phyloP scores from a whole-genome alignment of 2,329 filamentous ascomycete genomes.

The Diplocarpon rosae region DNA sequence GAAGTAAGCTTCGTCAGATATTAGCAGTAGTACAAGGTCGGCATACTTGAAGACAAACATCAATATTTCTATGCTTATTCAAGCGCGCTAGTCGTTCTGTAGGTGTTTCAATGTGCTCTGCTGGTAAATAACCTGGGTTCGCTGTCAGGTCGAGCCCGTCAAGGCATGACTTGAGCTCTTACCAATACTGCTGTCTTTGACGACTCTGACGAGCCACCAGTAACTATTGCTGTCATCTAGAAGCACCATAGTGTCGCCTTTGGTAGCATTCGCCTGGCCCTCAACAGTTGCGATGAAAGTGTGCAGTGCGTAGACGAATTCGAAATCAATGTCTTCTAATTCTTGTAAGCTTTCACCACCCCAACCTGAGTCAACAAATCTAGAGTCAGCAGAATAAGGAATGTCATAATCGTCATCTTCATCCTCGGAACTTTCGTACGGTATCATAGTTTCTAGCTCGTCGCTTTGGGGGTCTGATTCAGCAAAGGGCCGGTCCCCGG shows the following conservation, averaged over 20 bases:
- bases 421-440: slow-evolving; percentile 37
- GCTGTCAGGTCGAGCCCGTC: neutral
- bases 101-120: slow-evolving; percentile 96
- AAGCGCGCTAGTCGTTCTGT: slow-evolving; percentile 86
- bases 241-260: slow-evolving; percentile 97
- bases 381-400: slow-evolving; percentile 39
- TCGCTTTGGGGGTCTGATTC: slow-evolving; percentile 22
- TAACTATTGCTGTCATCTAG: slow-evolving; percentile 99
- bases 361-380: slow-evolving; percentile 63
- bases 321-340: slow-evolving; percentile 98
- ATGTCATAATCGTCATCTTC: slow-evolving; percentile 47
- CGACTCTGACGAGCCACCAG: slow-evolving; percentile 96
- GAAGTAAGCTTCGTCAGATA: slow-evolving; percentile 44
- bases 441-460: slow-evolving; percentile 24
- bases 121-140: slow-evolving; percentile 73
- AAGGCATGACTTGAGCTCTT: slow-evolving; percentile 17
- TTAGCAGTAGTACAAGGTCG: neutral
- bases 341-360: slow-evolving; percentile 77
- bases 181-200: slow-evolving; percentile 94
- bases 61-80: slow-evolving; percentile 97
- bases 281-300: slow-evolving; percentile 97
- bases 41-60: slow-evolving; percentile 46
- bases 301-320: slow-evolving; percentile 96
- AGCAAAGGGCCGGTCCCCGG: slow-evolving; percentile 20
- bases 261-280: slow-evolving; percentile 94